phyloP scores from a whole-genome alignment of 1,284 basidiomycete genomes.

The Austroboletus novae-zelandiae region DNA sequence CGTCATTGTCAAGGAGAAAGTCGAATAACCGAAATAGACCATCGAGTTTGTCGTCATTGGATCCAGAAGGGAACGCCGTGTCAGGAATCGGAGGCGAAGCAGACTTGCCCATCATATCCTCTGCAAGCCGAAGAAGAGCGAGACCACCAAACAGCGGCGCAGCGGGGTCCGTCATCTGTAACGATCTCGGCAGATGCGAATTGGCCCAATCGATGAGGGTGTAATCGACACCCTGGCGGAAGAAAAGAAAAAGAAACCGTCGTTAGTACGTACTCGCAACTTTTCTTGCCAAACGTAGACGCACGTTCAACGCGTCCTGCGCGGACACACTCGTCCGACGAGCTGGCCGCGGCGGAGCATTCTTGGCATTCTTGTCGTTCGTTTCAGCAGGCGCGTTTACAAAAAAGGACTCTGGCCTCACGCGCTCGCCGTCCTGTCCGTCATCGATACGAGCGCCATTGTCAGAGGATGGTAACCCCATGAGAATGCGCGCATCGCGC shows the following conservation, averaged over 20 bases:
- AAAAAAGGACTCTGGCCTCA: constrained; percentile 57
- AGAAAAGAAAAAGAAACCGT: not conserved
- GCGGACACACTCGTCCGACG: constrained; percentile 42
- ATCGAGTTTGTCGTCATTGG: constrained; percentile 78
- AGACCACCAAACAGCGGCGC: constrained; percentile 63
- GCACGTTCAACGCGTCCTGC: constrained; percentile 38
- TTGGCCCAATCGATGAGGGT: constrained; percentile 86
- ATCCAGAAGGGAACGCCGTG: constrained; percentile 69
- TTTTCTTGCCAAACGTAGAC: not conserved
- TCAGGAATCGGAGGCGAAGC: constrained; percentile 71
- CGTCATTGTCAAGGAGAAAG: constrained; percentile 83
- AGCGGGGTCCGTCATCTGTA: constrained; percentile 57
- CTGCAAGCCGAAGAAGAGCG: constrained; percentile 72
- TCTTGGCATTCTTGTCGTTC: constrained; percentile 18
- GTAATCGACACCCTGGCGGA: constrained; percentile 37
- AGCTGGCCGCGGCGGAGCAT: constrained; percentile 57
- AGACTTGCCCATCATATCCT: constrained; percentile 70
- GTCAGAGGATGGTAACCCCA: constrained; percentile 53
- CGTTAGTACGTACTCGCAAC: too few relatives aligned
- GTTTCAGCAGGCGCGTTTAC: constrained; percentile 35
- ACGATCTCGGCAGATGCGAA: constrained; percentile 64
- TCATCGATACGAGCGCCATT: constrained; percentile 36
- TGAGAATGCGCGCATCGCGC: constrained; percentile 79
- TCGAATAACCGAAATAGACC: constrained; percentile 88
- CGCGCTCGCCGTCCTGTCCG: constrained; percentile 39